Conservation (phyloP, 2,329 filamentous ascomycete species). For the Pseudopyrenochaeta lycopersici region DNA sequence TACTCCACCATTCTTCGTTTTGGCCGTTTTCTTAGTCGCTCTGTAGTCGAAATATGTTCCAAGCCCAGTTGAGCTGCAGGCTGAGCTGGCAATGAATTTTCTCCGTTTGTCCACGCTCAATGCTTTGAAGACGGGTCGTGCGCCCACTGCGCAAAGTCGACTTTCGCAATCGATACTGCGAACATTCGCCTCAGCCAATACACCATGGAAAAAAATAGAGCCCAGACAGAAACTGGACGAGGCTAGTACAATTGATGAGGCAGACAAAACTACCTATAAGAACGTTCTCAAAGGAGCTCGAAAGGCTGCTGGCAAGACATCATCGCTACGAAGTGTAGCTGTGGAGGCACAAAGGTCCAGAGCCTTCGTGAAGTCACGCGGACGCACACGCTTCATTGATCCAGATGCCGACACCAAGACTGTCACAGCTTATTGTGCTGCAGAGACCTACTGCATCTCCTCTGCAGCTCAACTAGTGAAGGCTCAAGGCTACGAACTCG, state of each 20-base stretch:
- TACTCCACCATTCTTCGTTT: constrained; percentile 13
- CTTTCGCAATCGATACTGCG: constrained; percentile 2
- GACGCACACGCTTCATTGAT: constrained; percentile 55
- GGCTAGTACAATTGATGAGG: constrained; percentile 14
- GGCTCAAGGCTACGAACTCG: constrained; percentile 67
- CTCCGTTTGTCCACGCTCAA: constrained; percentile 29
- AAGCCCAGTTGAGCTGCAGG: constrained; percentile 11
- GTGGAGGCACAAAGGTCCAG: constrained; percentile 78
- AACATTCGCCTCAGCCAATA: constrained; percentile 24
- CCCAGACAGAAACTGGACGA: constrained; percentile 33
- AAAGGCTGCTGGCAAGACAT: constrained; percentile 45
- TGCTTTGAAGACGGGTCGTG: constrained; percentile 33
- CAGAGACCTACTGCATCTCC: constrained; percentile 71
- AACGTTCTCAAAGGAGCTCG: constrained; percentile 30
- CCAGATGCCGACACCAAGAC: constrained; percentile 59
- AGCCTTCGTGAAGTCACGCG: constrained; percentile 60
- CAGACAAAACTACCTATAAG: constrained; percentile 13
- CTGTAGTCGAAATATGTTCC: constrained; percentile 25
- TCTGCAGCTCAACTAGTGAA: constrained; percentile 66
- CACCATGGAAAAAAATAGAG: constrained; percentile 32
- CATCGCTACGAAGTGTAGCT: constrained; percentile 83
- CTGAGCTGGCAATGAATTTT: constrained; percentile 34
- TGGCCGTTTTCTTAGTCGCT: not conserved
- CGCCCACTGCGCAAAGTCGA: constrained; percentile 11
- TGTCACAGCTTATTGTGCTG: constrained; percentile 72